Conservation (phyloP, 495 filamentous ascomycete genomes). For the Penicillium simplicissimum region DNA sequence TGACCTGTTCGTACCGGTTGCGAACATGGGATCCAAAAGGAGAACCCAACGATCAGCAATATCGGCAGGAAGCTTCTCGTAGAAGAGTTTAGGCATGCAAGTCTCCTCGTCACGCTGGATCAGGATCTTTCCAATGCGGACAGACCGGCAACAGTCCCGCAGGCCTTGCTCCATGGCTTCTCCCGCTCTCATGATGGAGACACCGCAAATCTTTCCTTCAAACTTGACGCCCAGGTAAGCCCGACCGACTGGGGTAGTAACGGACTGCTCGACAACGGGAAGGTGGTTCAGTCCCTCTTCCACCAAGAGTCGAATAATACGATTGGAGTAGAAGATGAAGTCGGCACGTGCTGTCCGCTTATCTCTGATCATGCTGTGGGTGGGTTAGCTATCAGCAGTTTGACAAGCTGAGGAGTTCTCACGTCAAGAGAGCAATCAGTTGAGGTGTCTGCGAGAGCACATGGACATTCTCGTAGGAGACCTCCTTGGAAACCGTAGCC, state of each 20-base stretch:
- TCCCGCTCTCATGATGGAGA: conserved; percentile 96
- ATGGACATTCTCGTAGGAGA: conserved; percentile 85
- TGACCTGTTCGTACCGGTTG: conserved; percentile 68
- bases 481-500: conserved; percentile 82
- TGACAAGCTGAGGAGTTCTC: conserved; percentile 40
- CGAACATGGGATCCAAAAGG: conserved; percentile 98
- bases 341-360: conserved; percentile 85
- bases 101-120: conserved; percentile 98
- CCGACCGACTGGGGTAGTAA: conserved; percentile 87
- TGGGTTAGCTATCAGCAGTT: conserved; percentile 16
- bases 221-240: conserved; percentile 92
- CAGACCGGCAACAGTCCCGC: conserved; percentile 92
- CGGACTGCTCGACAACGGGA: conserved; percentile 80
- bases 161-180: conserved; percentile 98
- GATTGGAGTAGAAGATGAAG: conserved; percentile 99
- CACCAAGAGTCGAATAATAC: conserved; percentile 96
- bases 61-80: conserved; percentile 94
- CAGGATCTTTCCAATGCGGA: conserved; percentile 95
- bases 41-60: conserved; percentile 91
- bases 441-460: conserved; percentile 92
- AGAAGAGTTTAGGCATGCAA: conserved; percentile 85
- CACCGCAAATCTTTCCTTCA: conserved; percentile 96
- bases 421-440: conserved; percentile 96
- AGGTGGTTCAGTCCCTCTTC: conserved; percentile 98
- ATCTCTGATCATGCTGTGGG: conserved; percentile 86